A percentile compares a stretch with the other conserved stretches of the same genome.
phyloP scores from a whole-genome alignment of 2,329 filamentous ascomycete species.

The Westerdykella sp. region DNA sequence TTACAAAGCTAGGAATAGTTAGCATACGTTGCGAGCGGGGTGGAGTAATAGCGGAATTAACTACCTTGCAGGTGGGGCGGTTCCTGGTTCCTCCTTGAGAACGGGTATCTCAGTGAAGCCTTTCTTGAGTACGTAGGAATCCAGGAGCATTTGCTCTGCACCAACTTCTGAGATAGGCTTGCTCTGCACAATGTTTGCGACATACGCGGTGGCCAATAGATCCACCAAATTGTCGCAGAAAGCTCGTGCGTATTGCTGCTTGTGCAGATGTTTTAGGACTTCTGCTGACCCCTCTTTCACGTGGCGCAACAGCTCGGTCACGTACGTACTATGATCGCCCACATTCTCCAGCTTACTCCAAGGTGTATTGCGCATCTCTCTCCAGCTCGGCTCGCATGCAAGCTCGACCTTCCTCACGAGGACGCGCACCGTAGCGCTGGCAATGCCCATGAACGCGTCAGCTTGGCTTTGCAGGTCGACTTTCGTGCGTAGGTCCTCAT shows the following conservation, averaged over 20 bases:
- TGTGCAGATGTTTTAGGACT: constrained; percentile 70
- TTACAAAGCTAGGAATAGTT: constrained; percentile 60
- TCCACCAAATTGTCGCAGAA: constrained; percentile 97
- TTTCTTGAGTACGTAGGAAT: constrained; percentile 86
- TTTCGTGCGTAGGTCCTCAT: constrained; percentile 62
- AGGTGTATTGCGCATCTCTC: constrained; percentile 93
- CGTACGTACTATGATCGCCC: constrained; percentile 88
- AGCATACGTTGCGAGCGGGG: constrained; percentile 1
- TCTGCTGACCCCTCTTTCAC: constrained; percentile 67
- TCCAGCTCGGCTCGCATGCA: constrained; percentile 80
- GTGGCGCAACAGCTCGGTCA: constrained; percentile 69
- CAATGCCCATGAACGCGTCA: constrained; percentile 91
- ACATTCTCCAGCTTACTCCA: constrained; percentile 93
- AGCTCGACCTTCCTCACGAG: constrained; percentile 79
- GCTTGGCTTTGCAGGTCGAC: constrained; percentile 91
- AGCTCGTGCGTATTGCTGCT: constrained; percentile 88
- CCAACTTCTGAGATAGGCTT: constrained; percentile 88
- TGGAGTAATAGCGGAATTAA: constrained; percentile 12
- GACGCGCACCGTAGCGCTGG: constrained; percentile 75
- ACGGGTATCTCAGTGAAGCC: constrained; percentile 66
- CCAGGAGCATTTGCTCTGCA: constrained; percentile 95
- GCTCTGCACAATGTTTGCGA: constrained; percentile 80
- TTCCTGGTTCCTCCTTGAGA: constrained; percentile 50
- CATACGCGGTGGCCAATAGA: constrained; percentile 69
- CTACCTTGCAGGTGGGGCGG: constrained; percentile 50